phyloP scores from a whole-genome alignment of 2,329 filamentous ascomycete species.

The Aureobasidium pullulans region DNA sequence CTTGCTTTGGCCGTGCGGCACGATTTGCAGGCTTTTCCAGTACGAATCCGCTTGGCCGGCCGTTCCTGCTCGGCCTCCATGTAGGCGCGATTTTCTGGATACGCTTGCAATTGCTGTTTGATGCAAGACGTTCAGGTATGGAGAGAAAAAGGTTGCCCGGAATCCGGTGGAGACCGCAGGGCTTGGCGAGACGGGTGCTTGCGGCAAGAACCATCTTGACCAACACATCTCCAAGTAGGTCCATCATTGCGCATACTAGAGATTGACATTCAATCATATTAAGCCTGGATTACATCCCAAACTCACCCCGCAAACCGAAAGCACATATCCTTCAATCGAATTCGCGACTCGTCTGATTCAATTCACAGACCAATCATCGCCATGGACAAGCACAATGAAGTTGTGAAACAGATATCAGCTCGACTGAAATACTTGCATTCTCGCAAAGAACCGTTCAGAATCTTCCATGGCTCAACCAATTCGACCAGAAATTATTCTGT shows the following conservation, averaged over 20 bases:
- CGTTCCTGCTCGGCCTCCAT: background rate
- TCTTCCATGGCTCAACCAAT: constrained; percentile 71
- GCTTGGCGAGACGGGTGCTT: background rate
- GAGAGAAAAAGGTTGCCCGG: background rate
- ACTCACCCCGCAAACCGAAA: too few relatives aligned
- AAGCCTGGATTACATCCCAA: too few relatives aligned
- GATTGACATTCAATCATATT: too few relatives aligned
- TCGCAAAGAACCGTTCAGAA: constrained; percentile 54
- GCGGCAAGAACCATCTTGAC: background rate
- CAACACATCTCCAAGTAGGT: background rate
- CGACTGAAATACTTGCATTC: constrained; percentile 44
- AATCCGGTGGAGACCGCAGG: background rate
- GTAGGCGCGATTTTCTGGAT: background rate
- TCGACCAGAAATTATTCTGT: constrained; percentile 52
- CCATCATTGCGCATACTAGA: too few relatives aligned
- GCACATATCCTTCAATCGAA: too few relatives aligned
- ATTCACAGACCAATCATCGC: background rate
- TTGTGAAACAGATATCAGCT: constrained; percentile 39
- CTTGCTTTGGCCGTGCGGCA: constrained; percentile 11
- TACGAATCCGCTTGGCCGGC: constrained; percentile 3
- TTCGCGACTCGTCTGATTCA: too few relatives aligned
- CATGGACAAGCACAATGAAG: constrained; percentile 35
- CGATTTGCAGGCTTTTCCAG: constrained; percentile 2
- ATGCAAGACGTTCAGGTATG: background rate
- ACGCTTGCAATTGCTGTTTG: background rate